A percentile compares a stretch with the other conserved stretches of the same genome.
phyloP scores from a whole-genome alignment of 2,329 filamentous ascomycete genomes.

The Curvularia eragrostidis region DNA sequence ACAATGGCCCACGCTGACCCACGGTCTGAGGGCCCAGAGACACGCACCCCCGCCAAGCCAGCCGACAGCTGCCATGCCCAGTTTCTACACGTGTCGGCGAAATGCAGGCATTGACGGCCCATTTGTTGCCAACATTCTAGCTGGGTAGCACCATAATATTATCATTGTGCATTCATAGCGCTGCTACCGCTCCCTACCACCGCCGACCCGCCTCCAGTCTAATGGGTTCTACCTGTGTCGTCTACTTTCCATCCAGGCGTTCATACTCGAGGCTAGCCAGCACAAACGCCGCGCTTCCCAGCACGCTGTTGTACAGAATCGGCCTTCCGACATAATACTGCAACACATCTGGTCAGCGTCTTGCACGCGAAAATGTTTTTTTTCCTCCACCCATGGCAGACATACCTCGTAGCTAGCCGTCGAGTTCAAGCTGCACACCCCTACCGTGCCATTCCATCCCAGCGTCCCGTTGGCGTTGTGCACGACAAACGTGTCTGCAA shows the following conservation, averaged over 20 bases:
- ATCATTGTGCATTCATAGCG: background rate
- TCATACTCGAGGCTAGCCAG: slow-evolving; percentile 35
- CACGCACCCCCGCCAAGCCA: slow-evolving; percentile 2
- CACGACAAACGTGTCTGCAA: slow-evolving; percentile 30
- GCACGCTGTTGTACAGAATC: slow-evolving; percentile 31
- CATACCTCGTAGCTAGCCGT: slow-evolving; percentile 35
- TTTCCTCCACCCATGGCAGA: background rate
- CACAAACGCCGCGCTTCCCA: slow-evolving; percentile 35
- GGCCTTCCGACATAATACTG: slow-evolving; percentile 55
- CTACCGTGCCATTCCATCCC: slow-evolving; percentile 43
- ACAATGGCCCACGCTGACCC: slow-evolving; percentile 4
- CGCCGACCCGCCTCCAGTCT: background rate
- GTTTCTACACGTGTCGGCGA: slow-evolving; percentile 3
- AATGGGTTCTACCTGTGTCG: background rate
- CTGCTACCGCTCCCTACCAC: background rate
- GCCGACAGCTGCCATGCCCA: slow-evolving; percentile 4
- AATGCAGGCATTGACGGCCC: background rate
- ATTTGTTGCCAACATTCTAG: slow-evolving; percentile 2
- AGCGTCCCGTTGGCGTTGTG: slow-evolving; percentile 30
- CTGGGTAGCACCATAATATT: background rate
- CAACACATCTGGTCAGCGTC: slow-evolving; percentile 1
- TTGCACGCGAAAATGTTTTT: background rate
- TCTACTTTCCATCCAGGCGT: background rate
- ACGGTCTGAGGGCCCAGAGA: slow-evolving; percentile 2
- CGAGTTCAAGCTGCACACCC: slow-evolving; percentile 36